Evolutionary conservation across 768 basidiomycete species (phyloP).

Genomic region (Naganishia vaughanmartiniae): DNA sequence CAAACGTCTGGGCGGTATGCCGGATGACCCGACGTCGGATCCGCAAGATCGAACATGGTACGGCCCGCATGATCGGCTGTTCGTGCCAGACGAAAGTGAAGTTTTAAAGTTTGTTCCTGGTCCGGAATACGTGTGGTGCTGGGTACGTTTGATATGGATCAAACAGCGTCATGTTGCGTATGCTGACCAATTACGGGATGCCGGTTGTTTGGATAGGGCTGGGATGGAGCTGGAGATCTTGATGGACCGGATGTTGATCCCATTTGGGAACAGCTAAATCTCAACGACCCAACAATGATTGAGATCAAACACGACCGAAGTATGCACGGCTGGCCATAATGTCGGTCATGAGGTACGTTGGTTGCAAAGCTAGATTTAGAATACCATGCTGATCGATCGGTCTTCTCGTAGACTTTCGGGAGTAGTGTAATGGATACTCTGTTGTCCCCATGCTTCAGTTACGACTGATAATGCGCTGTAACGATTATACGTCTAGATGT

Average conservation of each 20-base stretch:
- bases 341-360: not conserved
- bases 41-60: slow-evolving; percentile 98
- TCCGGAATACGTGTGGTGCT: slow-evolving; percentile 61
- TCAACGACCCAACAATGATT: slow-evolving; percentile 62
- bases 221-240: slow-evolving; percentile 97
- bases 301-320: slow-evolving; percentile 67
- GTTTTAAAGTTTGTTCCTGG: slow-evolving; percentile 73
- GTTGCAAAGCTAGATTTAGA: no score
- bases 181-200: not conserved
- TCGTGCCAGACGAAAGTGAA: slow-evolving; percentile 80
- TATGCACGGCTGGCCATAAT: slow-evolving; percentile 23
- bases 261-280: slow-evolving; percentile 82
- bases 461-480: not conserved
- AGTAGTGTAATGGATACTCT: not conserved
- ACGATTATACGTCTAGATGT: not conserved
- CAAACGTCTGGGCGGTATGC: slow-evolving; percentile 87
- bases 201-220: slow-evolving; percentile 66
- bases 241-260: slow-evolving; percentile 96
- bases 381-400: no score
- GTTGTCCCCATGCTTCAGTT: not conserved
- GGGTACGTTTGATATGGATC: slow-evolving; percentile 60
- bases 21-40: slow-evolving; percentile 92
- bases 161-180: not conserved
- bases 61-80: slow-evolving; percentile 91
- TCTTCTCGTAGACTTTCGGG: not conserved